Conservation (phyloP, 164 flowering plant genomes). For the Santalum album region DNA sequence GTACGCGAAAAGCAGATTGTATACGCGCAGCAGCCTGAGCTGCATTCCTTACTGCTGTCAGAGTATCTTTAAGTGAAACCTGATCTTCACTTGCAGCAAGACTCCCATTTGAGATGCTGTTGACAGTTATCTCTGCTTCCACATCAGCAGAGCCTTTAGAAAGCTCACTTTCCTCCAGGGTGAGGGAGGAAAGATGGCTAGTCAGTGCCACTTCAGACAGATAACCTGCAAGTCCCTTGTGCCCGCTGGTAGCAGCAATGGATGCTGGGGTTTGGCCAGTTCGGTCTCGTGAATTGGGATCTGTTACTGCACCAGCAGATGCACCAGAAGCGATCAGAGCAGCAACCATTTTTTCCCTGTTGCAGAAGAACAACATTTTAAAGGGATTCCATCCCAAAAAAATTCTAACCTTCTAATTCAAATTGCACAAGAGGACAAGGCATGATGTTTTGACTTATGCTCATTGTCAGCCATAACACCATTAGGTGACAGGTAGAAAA, state of each 20-base stretch:
- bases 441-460: too few relatives aligned
- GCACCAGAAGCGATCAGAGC: conserved; percentile 88
- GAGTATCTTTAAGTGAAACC: conserved; percentile 50
- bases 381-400: neutral
- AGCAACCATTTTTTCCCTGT: conserved; percentile 95
- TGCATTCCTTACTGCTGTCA: conserved; percentile 86
- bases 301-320: conserved; percentile 83
- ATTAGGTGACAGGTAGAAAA: too few relatives aligned
- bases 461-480: too few relatives aligned
- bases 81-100: conserved; percentile 41
- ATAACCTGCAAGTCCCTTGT: conserved; percentile 93
- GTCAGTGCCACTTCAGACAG: conserved; percentile 85
- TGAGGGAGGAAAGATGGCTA: conserved; percentile 80
- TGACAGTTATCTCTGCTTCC: conserved; percentile 68
- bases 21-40: conserved; percentile 98
- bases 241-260: conserved; percentile 66
- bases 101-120: conserved; percentile 30
- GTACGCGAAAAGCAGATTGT: conserved; percentile 88
- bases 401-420: too few relatives aligned
- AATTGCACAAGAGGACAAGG: too few relatives aligned
- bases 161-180: conserved; percentile 64
- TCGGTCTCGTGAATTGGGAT: conserved; percentile 70
- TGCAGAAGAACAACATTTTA: too few relatives aligned
- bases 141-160: conserved; percentile 67
- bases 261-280: conserved; percentile 71